Evolutionary conservation across 2,329 filamentous ascomycete genomes (phyloP).

Genomic region (Incumbomyces lentus): DNA sequence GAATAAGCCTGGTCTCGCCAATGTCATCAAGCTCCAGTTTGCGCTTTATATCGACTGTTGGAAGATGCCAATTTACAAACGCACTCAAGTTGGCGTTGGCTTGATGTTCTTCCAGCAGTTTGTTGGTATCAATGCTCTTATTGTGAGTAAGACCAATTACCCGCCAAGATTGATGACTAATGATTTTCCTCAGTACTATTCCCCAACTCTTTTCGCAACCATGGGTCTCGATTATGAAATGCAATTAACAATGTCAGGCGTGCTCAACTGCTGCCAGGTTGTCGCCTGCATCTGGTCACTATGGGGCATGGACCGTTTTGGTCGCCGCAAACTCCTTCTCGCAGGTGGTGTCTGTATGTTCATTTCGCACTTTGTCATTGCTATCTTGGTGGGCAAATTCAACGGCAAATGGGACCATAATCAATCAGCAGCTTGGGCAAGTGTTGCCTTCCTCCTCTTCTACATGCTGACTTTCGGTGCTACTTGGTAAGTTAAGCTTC

Average conservation of each 20-base stretch:
- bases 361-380: conserved; percentile 41
- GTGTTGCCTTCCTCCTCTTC: conserved; percentile 49
- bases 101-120: conserved; percentile 52
- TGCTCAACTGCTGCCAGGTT: conserved; percentile 43
- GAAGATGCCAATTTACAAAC: conserved; percentile 38
- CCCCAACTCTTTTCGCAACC: conserved; percentile 47
- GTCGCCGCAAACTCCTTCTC: conserved; percentile 37
- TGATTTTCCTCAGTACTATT: conserved; percentile 39
- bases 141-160: conserved; percentile 8
- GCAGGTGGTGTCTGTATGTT: conserved; percentile 37
- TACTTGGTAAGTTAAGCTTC: conserved; percentile 45
- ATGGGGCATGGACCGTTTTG: conserved; percentile 40
- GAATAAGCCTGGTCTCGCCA: conserved; percentile 19
- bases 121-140: conserved; percentile 45
- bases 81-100: conserved; percentile 41
- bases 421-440: conserved; percentile 43
- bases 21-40: conserved; percentile 36
- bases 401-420: conserved; percentile 42
- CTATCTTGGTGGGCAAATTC: conserved; percentile 45
- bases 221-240: conserved; percentile 36
- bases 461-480: conserved; percentile 55
- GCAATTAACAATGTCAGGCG: conserved; percentile 44
- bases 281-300: conserved; percentile 38
- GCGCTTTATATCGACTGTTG: conserved; percentile 43
- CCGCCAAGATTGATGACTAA: too few species aligned